phyloP scores from a whole-genome alignment of 2,329 filamentous ascomycete species.

The Aspergillus quadricinctus region DNA sequence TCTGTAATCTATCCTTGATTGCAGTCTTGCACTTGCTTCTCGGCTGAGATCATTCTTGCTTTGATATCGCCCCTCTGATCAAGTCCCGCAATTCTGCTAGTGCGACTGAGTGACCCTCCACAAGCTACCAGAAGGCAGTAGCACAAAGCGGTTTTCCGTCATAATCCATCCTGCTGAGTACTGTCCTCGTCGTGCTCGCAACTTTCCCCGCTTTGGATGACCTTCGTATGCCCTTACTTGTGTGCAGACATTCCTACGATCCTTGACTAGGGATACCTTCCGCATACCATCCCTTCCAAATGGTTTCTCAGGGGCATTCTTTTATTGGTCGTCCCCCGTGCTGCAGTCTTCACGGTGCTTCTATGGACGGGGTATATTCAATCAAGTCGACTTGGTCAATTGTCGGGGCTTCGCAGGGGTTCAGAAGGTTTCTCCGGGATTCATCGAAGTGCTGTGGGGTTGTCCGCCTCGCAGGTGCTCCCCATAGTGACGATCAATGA shows the following conservation, averaged over 20 bases:
- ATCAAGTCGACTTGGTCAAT: background rate
- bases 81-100: background rate
- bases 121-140: background rate
- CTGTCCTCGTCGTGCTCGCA: background rate
- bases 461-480: background rate
- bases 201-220: slow-evolving; percentile 1
- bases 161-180: background rate
- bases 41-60: background rate
- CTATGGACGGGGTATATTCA: background rate
- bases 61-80: background rate
- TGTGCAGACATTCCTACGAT: slow-evolving; percentile 4
- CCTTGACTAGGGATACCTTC: slow-evolving; percentile 12
- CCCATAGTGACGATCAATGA: background rate
- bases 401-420: background rate
- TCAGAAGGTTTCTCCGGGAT: background rate
- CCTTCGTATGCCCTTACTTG: slow-evolving; percentile 8
- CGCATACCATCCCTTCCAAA: slow-evolving; percentile 10
- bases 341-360: background rate
- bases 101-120: background rate
- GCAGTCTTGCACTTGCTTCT: background rate
- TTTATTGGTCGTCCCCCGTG: background rate
- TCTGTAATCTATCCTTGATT: background rate
- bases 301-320: background rate
- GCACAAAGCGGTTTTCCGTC: background rate
- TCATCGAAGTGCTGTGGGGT: background rate